Evolutionary conservation across 1,284 basidiomycete species (phyloP), one percentile per base, ranked within the genome.

Genomic region (Cryptococcus jaspeensis): DNA sequence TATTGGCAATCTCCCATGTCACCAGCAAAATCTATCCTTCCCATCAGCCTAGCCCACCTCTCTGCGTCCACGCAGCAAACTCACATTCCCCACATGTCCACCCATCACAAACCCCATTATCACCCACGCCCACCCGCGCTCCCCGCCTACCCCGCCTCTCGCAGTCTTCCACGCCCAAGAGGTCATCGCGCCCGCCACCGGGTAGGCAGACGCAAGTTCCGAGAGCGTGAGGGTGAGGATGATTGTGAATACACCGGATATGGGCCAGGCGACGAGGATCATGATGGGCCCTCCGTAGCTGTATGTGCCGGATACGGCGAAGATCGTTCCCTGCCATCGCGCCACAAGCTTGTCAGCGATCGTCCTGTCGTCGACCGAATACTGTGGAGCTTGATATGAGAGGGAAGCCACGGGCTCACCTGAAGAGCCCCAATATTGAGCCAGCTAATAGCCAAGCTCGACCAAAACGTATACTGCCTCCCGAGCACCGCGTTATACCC

Each of bases 111-210:
- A 63, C 16, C 73, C 75, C 18, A 67, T 67, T 59, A 77, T 67
- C 22, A 73, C 51, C 76, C 76, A 78, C 2, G 70, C 74, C 75
- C 75, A 77, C 22, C 62, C 63, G n/a, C 76, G 55, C 55, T 78
- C 76, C 5, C 71, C 67, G 12, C 76, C 72, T 0, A 76, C 62
- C 1, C 76, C 73, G 3, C 69, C 69, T 43, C 75, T 56, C 7
- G 75, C 73, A 32, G 60, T 52, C 53, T 75, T 76, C 76, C 76
- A 78, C 2, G 74, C 64, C 76, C 76, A 78, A 5, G 71, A 73
- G 2, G 73, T 63, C 75, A 78, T 77, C 5, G 74, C 76, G 1
- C 76, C 76, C 2, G 75, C 68, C 5, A 78, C 75, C 15, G 76
- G 76, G 48, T 76, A 78, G 0, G 74, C 74, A 0, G 74, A 76